Conservation (phyloP, 305 asterid genomes). For the Fraxinus latifolia region DNA sequence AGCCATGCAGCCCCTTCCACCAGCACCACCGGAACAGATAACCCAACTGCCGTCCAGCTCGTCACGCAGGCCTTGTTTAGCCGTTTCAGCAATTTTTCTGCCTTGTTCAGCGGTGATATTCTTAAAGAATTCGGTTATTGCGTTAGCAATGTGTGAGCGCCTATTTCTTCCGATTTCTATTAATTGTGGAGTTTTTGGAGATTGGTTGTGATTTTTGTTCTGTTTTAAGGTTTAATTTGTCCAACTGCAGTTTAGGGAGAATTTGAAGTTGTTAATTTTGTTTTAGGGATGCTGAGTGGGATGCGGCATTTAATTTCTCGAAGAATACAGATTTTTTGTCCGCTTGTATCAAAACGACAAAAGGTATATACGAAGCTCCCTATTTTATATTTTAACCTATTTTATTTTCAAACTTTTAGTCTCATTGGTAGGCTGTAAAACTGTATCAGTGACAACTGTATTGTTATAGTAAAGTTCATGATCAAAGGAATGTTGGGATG, state of each 20-base stretch:
- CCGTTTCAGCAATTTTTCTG: constrained; percentile 61
- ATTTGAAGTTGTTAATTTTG: not conserved
- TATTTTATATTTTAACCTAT: not conserved
- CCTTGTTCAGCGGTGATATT: constrained; percentile 49
- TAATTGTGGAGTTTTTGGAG: not conserved
- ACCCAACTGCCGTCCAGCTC: constrained; percentile 45
- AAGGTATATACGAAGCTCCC: constrained; percentile 35
- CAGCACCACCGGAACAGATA: constrained; percentile 9
- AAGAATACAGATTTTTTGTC: constrained; percentile 50
- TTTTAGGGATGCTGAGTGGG: constrained; percentile 52
- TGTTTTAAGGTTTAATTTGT: not conserved
- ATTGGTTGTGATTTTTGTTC: not conserved
- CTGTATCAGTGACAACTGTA: not conserved
- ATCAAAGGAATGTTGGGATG: not conserved
- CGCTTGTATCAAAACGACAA: constrained; percentile 42
- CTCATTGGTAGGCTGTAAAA: not conserved
- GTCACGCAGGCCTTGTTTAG: constrained; percentile 47
- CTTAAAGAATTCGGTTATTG: constrained; percentile 52
- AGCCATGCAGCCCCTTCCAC: constrained; percentile 29
- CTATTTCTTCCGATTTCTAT: constrained; percentile 8
- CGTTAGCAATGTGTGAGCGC: constrained; percentile 59
- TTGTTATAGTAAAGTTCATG: not conserved
- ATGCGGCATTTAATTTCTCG: constrained; percentile 65
- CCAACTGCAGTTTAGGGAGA: not conserved
- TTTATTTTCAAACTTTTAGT: not conserved